Base-by-base conservation (phyloP, 805 yeast genomes). In the Candida caryicola region DNA sequence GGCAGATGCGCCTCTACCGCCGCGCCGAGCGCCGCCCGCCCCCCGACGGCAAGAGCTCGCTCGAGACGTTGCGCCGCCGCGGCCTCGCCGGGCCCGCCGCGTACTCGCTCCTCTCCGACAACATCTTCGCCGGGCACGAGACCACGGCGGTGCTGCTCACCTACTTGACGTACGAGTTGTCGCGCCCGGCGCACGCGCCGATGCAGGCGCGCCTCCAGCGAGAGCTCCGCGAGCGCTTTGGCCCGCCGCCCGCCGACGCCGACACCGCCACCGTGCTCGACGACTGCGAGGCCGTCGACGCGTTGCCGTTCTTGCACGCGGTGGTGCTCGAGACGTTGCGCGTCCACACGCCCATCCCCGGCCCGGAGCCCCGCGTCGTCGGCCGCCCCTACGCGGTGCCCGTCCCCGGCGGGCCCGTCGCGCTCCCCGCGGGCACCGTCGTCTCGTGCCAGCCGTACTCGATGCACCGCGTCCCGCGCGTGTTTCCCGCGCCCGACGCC, bases 71-170 rank as follows among this genome's bases (percentile, higher is more conserved):
- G 34, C 60, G 62, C 27, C 54, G 51, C 34, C 51, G 51, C 35
- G 71, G 71, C 1, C 44, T 59, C 21, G 37, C 34, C 5, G 69
- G 66, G 2, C 50, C 54, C 23, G 40, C 54, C 33, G 73, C 73
- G 2, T 68, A 66, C 47, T 57, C 71, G 1, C 64, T 67, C 40
- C 44, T 69, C 14, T 57, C 74, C 31, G 90, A 82, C 51, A 86
- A 82, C 53, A 69, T 82, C 27, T 81, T 83, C 32, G 90, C 90
- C 0, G 90, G 90, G 3, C 89, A 83, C 52, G 84, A 82, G 51
- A 82, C 90, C 4, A 81, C 57, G 8, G 86, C 84, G 0, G 70
- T 78, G 5, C 78, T 81, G n/a, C 54, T 82, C 41, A 66, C 85
- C 0, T 83, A 74, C 52, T 58, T 77, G 36, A 64, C 76, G 15